Evolutionary conservation across 768 basidiomycete species (phyloP).

Genomic region (Phaffia tasmanica): DNA sequence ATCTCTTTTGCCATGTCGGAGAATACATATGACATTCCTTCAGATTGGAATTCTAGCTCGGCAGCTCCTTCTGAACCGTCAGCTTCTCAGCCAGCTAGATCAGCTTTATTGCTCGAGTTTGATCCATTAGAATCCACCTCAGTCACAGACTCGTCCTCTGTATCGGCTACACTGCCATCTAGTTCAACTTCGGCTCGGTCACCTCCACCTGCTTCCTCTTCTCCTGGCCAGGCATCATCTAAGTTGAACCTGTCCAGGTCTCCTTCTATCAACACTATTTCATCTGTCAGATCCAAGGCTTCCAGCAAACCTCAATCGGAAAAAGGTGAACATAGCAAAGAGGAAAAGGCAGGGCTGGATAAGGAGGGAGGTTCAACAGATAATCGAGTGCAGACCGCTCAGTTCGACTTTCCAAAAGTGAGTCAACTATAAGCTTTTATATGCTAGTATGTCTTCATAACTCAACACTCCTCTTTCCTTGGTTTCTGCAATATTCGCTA

Average conservation of each 20-base stretch:
- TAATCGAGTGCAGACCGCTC: neutral
- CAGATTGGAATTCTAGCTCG: slow-evolving; percentile 11
- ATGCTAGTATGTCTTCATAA: neutral
- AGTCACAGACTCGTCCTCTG: too few species aligned
- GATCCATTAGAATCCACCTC: slow-evolving; percentile 6
- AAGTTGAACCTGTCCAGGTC: too few species aligned
- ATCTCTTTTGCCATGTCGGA: neutral
- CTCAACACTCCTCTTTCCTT: neutral
- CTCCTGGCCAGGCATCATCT: neutral
- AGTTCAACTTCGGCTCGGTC: neutral
- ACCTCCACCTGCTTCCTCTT: slow-evolving; percentile 2
- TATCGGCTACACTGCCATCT: too few species aligned
- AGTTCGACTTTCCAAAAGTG: slow-evolving; percentile 24
- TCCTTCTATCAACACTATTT: neutral
- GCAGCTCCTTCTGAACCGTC: neutral
- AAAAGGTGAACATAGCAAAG: neutral
- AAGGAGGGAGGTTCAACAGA: neutral
- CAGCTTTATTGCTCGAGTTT: slow-evolving; percentile 8
- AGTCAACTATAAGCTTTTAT: neutral
- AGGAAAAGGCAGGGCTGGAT: neutral
- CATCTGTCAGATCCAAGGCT: neutral
- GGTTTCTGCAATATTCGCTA: neutral
- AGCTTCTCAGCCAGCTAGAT: neutral
- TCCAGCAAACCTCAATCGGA: slow-evolving; percentile 2
- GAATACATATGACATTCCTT: slow-evolving; percentile 7